phyloP scores from a whole-genome alignment of 1,284 basidiomycete genomes.

The Wolfiporia cocos region DNA sequence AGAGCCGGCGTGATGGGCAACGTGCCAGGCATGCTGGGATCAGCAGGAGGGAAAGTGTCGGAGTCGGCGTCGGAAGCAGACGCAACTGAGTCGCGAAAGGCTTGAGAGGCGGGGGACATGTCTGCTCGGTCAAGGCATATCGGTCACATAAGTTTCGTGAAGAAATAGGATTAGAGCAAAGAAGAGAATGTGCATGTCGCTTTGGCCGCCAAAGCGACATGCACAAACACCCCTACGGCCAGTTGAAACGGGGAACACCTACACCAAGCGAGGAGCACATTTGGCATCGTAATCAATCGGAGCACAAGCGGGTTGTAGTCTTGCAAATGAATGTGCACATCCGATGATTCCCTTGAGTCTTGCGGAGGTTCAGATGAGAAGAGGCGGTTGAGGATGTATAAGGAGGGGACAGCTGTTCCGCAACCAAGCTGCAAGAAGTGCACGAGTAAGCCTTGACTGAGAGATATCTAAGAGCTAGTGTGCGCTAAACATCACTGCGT shows the following conservation, averaged over 20 bases:
- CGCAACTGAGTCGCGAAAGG: constrained; percentile 27
- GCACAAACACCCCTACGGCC: too few species aligned
- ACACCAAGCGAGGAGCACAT: constrained; percentile 86
- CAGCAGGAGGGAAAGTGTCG: constrained; percentile 20
- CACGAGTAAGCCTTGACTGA: not conserved
- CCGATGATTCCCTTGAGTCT: constrained; percentile 15
- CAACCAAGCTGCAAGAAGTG: constrained; percentile 71
- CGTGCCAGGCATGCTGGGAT: constrained; percentile 35
- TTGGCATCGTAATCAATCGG: constrained; percentile 83
- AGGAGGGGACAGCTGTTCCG: constrained; percentile 83
- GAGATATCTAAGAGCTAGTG: not conserved
- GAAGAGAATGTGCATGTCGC: too few species aligned
- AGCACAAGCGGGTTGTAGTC: constrained; percentile 90
- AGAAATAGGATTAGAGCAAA: not conserved
- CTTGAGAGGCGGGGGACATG: constrained; percentile 43
- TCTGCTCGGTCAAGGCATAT: constrained; percentile 25
- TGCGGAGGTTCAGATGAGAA: constrained; percentile 33
- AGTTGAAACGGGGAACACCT: constrained; percentile 28
- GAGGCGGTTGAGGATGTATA: constrained; percentile 65
- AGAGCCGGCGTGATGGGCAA: constrained; percentile 62
- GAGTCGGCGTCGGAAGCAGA: constrained; percentile 20
- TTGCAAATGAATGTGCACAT: constrained; percentile 76
- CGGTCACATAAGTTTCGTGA: not conserved
- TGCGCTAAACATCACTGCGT: constrained; percentile 12
- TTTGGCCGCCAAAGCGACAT: too few species aligned